phyloP scores from a whole-genome alignment of 2,329 filamentous ascomycete species.

The Sporothrix curviconia region DNA sequence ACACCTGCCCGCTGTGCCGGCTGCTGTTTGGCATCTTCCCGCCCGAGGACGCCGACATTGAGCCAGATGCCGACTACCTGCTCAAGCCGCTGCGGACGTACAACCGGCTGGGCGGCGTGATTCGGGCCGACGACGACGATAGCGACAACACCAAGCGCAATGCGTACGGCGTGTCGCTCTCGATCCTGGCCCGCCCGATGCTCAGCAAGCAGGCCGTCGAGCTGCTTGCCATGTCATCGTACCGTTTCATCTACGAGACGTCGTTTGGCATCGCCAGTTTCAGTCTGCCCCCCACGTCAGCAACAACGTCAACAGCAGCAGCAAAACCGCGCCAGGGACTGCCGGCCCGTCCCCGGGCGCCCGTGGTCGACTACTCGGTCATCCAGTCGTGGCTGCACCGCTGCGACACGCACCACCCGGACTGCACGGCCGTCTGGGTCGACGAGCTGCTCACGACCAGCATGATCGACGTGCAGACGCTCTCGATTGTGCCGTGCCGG shows the following conservation, averaged over 20 bases:
- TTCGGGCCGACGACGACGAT: too few species aligned
- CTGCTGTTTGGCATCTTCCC: slow-evolving; percentile 11
- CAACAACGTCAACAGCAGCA: too few species aligned
- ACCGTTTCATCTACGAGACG: background rate
- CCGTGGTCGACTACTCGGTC: background rate
- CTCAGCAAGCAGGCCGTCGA: background rate
- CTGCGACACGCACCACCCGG: slow-evolving; percentile 4
- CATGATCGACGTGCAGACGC: slow-evolving; percentile 8
- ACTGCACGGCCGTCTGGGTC: background rate
- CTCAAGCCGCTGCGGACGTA: slow-evolving; percentile 3
- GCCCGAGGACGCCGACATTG: background rate
- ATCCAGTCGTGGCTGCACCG: slow-evolving; percentile 22
- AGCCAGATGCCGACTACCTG: background rate
- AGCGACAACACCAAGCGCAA: too few species aligned
- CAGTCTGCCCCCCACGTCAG: too few species aligned
- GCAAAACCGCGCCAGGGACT: background rate
- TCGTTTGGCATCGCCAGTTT: background rate
- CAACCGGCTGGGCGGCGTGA: background rate
- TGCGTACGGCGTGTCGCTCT: background rate
- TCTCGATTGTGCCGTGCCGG: background rate
- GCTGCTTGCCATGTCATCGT: background rate
- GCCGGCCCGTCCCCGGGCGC: background rate
- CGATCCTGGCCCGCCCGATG: background rate
- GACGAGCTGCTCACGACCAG: background rate
- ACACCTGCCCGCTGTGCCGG: slow-evolving; percentile 8